Evolutionary conservation across 139 green algal genomes (phyloP), one percentile per base, ranked within the genome.

Genomic region (Closterium sp.): DNA sequence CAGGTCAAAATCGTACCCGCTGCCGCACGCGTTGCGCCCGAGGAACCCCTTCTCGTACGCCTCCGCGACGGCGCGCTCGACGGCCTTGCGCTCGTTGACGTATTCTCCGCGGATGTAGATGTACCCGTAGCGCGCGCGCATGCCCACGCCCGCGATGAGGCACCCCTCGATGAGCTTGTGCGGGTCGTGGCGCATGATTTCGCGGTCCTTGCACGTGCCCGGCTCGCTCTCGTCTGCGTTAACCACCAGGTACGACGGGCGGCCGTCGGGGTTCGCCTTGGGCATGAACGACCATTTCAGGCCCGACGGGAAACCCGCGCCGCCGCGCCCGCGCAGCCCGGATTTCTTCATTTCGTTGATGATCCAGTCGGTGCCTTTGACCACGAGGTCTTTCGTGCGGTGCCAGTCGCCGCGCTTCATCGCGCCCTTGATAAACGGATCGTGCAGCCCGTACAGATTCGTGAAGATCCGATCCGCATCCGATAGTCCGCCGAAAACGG

Each of bases 71-170:
- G 95, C 95, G 11, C 86, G 34, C 34, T 95, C 90, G 27, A 96
- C 89, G 2, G 96, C 96, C 32, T 96, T 86, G 88, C 98, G 96
- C 96, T 99, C 98, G 87, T 98, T 97, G 24, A 98, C 97, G 96
- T 98, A 99, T 96, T 99, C 98, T 27, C 98, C 98, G 24, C 97
- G 95, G 94, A 99, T 98, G 95, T 99, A 99, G 88, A 99, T 99
- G 96, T 99, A 99, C 9, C 95, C 96, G 1, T 95, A 96, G 9
- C 97, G 95, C 24, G 98, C 98, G 70, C 97, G 95, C 98, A 99
- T 99, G 91, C 90, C 97, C 9, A 93, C 94, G 79, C 98, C 98
- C 0, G 98, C 98, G 70, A 99, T 97, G 32, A 99, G 94, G 95
- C 97, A 99, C 79, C 98, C 98, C 96, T 99, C 98, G 34, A 99